phyloP scores from a whole-genome alignment of 495 filamentous ascomycete genomes.

The Amphirosellinia nigrospora region DNA sequence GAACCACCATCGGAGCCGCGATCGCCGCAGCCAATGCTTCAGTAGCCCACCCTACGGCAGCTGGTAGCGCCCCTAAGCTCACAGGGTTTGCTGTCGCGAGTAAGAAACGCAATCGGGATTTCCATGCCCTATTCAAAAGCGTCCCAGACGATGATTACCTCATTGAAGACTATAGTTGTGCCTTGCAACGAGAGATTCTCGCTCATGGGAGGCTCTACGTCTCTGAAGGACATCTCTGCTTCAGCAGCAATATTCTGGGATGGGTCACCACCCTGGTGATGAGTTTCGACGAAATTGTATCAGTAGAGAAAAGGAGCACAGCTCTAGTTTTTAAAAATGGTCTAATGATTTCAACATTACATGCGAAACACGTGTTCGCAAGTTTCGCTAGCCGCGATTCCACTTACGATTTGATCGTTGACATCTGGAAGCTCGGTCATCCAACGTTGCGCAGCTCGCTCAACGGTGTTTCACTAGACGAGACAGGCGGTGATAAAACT shows the following conservation, averaged over 20 bases:
- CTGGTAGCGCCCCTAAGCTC: conserved; percentile 69
- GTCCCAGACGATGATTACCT: conserved; percentile 98
- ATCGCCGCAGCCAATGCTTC: conserved; percentile 69
- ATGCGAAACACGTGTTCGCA: conserved; percentile 93
- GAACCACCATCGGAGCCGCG: conserved; percentile 65
- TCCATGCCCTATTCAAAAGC: conserved; percentile 90
- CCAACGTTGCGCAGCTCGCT: conserved; percentile 85
- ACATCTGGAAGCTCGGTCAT: conserved; percentile 97
- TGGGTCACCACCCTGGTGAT: conserved; percentile 98
- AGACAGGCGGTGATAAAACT: conserved; percentile 84
- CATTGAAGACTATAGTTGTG: conserved; percentile 98
- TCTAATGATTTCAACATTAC: conserved; percentile 93
- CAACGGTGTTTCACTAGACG: conserved; percentile 82
- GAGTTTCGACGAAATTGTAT: conserved; percentile 96
- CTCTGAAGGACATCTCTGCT: conserved; percentile 96
- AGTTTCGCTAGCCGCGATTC: conserved; percentile 94
- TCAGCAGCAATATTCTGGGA: conserved; percentile 97
- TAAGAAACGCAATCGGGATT: conserved; percentile 94
- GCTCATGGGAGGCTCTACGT: conserved; percentile 93
- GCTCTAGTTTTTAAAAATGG: conserved; percentile 97
- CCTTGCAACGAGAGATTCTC: conserved; percentile 93
- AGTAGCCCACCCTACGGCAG: conserved; percentile 66
- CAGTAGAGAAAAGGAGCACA: conserved; percentile 95
- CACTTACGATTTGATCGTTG: conserved; percentile 95
- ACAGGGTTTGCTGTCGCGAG: conserved; percentile 96